Percentiles rank a stretch among this genome's conserved stretches.
These are phyloP conservation scores for Aspergillus tanneri DNA, from an alignment of 2,329 filamentous ascomycete species.

Conservation along the genomic window DNA sequence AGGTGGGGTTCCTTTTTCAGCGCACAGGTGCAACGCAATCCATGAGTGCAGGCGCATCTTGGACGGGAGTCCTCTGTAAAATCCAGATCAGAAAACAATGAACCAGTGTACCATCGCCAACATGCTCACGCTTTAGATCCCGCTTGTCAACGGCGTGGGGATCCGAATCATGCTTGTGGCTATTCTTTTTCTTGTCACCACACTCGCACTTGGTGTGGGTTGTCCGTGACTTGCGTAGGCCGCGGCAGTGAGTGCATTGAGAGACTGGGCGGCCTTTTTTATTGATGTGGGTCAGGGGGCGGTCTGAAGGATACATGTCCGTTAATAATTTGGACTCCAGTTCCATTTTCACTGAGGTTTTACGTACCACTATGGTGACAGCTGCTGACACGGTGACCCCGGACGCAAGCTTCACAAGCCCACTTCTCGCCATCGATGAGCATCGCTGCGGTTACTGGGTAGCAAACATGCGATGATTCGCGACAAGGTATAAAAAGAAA, in stretches of 20 bases:
- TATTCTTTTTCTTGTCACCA: constrained; percentile 79
- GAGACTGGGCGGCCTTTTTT: constrained; percentile 97
- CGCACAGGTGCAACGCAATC: constrained; percentile 60
- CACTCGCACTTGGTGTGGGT: constrained; percentile 97
- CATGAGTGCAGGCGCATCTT: constrained; percentile 55
- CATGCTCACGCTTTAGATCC: constrained; percentile 41
- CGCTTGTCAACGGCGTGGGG: constrained; percentile 35
- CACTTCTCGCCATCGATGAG: constrained; percentile 94
- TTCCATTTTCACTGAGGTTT: constrained; percentile 1
- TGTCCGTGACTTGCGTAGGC: constrained; percentile 91
- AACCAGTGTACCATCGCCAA: constrained; percentile 27
- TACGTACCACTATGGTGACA: constrained; percentile 90
- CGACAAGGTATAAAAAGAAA: constrained; percentile 23
- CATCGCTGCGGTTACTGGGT: constrained; percentile 54
- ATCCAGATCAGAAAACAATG: constrained; percentile 34
- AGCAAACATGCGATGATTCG: constrained; percentile 43
- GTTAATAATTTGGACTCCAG: neutral
- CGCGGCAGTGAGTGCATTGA: constrained; percentile 95
- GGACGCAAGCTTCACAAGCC: constrained; percentile 96
- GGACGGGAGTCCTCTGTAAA: constrained; percentile 37
- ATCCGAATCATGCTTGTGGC: constrained; percentile 40
- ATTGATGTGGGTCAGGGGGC: constrained; percentile 89
- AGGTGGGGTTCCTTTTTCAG: constrained; percentile 57
- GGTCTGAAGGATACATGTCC: constrained; percentile 58
- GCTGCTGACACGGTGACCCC: constrained; percentile 97